phyloP scores from a whole-genome alignment of 1,284 basidiomycete genomes.

The Cutaneotrichosporon arboriforme region DNA sequence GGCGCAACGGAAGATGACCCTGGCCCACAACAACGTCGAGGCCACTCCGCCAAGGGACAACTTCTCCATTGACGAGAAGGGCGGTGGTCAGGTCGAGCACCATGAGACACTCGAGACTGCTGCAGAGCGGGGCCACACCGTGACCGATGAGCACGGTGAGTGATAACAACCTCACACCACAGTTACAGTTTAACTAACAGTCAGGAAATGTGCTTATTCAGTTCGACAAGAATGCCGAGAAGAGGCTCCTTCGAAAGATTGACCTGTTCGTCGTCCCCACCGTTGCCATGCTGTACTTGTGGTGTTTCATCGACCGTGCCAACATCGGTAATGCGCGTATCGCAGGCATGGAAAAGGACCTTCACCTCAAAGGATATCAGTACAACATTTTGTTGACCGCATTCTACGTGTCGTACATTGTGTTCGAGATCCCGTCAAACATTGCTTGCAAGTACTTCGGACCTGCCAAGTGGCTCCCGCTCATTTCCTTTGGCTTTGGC shows the following conservation, averaged over 20 bases:
- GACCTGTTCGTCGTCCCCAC: conserved; percentile 24
- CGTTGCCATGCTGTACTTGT: conserved; percentile 16
- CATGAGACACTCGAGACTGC: conserved; percentile 3
- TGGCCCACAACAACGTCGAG: too few species aligned
- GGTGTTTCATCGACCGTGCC: conserved; percentile 18
- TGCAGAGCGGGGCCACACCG: conserved; percentile 5
- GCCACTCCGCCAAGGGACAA: too few species aligned
- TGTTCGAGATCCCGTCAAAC: conserved; percentile 21
- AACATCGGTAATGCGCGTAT: conserved; percentile 24
- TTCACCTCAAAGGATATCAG: conserved; percentile 17
- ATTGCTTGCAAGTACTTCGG: conserved; percentile 17
- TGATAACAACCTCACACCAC: background rate
- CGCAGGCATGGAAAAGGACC: conserved; percentile 19
- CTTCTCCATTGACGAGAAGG: background rate
- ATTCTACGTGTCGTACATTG: conserved; percentile 23
- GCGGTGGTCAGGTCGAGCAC: background rate
- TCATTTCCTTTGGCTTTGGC: conserved; percentile 18
- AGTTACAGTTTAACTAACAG: background rate
- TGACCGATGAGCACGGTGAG: conserved; percentile 9
- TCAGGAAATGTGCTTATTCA: conserved; percentile 9
- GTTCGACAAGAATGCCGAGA: conserved; percentile 18
- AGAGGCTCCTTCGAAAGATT: conserved; percentile 21
- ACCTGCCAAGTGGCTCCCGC: conserved; percentile 14
- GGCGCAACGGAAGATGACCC: too few species aligned
- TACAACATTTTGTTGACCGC: conserved; percentile 22